A percentile compares a stretch with the other conserved stretches of the same genome.
Conservation (phyloP, 2,329 filamentous ascomycete genomes). For the Cordyceps cateniannulata region DNA sequence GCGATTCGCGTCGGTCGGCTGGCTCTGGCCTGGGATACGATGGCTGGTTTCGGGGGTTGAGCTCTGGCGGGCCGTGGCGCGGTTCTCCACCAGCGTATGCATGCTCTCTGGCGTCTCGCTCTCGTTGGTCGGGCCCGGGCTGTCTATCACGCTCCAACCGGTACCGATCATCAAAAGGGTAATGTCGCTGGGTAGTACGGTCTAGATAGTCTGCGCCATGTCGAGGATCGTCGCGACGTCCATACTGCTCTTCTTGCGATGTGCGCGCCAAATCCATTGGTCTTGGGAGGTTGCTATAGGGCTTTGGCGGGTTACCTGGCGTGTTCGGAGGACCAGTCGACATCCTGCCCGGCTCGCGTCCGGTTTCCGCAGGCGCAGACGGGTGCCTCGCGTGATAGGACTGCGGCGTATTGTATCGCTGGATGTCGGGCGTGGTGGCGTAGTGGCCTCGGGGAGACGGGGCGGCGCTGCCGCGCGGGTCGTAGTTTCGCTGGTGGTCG, state of each 20-base stretch:
- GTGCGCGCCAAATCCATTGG: conserved; percentile 41
- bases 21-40: conserved; percentile 38
- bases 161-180: conserved; percentile 48
- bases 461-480: conserved; percentile 37
- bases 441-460: conserved; percentile 46
- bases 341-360: conserved; percentile 32
- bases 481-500: conserved; percentile 56
- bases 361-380: conserved; percentile 40
- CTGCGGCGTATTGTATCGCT: conserved; percentile 52
- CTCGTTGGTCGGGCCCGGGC: conserved; percentile 37
- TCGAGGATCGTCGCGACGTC: conserved; percentile 41
- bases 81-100: conserved; percentile 44
- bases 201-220: conserved; percentile 47
- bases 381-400: conserved; percentile 45
- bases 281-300: conserved; percentile 39
- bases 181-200: conserved; percentile 36
- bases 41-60: conserved; percentile 39
- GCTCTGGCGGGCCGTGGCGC: conserved; percentile 34
- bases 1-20: conserved; percentile 31
- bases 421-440: conserved; percentile 51
- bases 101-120: conserved; percentile 38
- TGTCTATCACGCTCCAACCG: conserved; percentile 42
- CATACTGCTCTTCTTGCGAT: conserved; percentile 37
- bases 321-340: conserved; percentile 38
- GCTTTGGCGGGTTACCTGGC: conserved; percentile 47